phyloP scores from a whole-genome alignment of 768 basidiomycete species.

The Hericium erinaceus region DNA sequence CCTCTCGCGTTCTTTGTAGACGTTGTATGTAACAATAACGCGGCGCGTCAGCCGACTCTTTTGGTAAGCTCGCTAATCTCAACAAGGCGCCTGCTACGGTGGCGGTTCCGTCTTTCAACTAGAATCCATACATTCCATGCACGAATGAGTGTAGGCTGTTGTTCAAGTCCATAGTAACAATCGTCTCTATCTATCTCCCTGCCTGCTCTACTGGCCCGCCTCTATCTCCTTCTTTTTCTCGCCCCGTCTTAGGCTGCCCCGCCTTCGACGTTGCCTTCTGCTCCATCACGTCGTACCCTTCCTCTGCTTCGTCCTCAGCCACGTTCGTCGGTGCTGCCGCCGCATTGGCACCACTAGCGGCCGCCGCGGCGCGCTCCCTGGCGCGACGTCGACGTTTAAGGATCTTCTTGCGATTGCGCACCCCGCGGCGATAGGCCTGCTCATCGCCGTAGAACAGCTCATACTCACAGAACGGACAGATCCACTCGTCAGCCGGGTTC shows the following conservation, averaged over 20 bases:
- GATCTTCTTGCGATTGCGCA: conserved; percentile 72
- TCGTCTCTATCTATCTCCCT: not conserved
- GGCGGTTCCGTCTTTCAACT: not conserved
- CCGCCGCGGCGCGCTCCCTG: conserved; percentile 54
- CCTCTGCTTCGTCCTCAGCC: conserved; percentile 21
- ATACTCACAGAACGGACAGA: conserved; percentile 93
- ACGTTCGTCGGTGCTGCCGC: conserved; percentile 23
- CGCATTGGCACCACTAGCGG: conserved; percentile 33
- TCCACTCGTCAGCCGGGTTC: conserved; percentile 78
- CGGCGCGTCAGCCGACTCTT: not conserved
- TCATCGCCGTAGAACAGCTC: conserved; percentile 86
- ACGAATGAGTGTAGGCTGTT: not conserved
- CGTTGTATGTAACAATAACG: not conserved
- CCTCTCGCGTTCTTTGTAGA: too few relatives aligned
- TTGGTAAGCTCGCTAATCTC: not conserved
- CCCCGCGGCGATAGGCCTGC: conserved; percentile 47
- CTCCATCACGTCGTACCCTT: conserved; percentile 18
- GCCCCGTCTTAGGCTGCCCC: conserved; percentile 3
- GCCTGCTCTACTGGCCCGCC: not conserved
- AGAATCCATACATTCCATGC: not conserved
- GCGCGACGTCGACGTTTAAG: conserved; percentile 61
- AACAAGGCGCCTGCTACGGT: not conserved
- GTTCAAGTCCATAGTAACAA: not conserved
- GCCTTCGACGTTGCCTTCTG: conserved; percentile 6
- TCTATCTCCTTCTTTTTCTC: conserved; percentile 7